Conservation (phyloP, 2,329 filamentous ascomycete genomes). For the Aspergillus persii region DNA sequence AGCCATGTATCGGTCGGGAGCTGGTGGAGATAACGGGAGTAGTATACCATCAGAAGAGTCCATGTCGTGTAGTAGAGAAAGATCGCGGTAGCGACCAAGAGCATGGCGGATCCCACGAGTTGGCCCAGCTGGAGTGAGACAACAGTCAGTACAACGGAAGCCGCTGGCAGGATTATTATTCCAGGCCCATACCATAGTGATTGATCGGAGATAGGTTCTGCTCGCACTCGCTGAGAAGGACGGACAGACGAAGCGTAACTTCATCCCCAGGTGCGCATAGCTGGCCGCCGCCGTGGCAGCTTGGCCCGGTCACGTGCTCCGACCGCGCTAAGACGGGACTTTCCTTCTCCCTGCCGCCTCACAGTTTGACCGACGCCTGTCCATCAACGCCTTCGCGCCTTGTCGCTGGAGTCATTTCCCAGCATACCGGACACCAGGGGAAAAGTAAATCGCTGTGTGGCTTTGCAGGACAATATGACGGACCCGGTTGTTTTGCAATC, state of each 20-base stretch:
- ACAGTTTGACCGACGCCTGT: constrained; percentile 4
- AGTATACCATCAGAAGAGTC: constrained; percentile 89
- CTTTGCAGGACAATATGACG: constrained; percentile 33
- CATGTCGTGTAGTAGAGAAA: constrained; percentile 95
- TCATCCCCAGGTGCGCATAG: background rate
- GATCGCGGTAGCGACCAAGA: constrained; percentile 68
- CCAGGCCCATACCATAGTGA: constrained; percentile 27
- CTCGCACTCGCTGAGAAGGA: background rate
- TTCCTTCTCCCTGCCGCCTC: constrained; percentile 9
- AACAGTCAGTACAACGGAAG: constrained; percentile 6
- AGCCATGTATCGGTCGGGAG: background rate
- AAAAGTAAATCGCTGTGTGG: background rate
- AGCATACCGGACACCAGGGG: constrained; percentile 3
- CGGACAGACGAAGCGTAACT: background rate
- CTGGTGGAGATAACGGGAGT: background rate
- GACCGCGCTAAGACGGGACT: constrained; percentile 17
- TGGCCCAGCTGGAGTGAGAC: constrained; percentile 73
- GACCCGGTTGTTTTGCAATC: constrained; percentile 51
- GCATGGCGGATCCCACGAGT: constrained; percentile 73
- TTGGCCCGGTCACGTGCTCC: constrained; percentile 21
- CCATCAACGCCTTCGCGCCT: constrained; percentile 12
- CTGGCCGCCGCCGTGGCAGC: constrained; percentile 11
- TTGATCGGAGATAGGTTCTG: background rate
- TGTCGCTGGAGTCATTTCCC: constrained; percentile 3
- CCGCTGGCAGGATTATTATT: background rate